Percentiles rank a stretch among this genome's conserved stretches.
These are phyloP conservation scores for Pyrenopolyporus hunteri DNA, from an alignment of 495 filamentous ascomycete genomes.

Conservation along the genomic window DNA sequence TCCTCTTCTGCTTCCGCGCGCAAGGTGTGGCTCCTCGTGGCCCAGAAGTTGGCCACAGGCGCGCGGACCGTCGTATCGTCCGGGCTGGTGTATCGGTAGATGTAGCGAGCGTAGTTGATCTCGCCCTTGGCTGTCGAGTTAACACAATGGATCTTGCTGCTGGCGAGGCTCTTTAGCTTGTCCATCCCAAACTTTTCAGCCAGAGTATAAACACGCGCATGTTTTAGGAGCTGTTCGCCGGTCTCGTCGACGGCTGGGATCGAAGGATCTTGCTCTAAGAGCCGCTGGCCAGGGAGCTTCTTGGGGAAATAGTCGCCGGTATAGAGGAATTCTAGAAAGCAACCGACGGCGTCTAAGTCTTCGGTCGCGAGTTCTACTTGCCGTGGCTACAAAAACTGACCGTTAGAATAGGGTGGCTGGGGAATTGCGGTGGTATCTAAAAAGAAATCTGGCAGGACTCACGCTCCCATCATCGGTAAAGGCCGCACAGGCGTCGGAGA, in stretches of 20 bases:
- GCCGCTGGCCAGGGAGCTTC: constrained; percentile 60
- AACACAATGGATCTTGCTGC: constrained; percentile 87
- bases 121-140: constrained; percentile 85
- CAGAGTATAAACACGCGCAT: constrained; percentile 87
- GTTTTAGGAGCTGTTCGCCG: constrained; percentile 79
- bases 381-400: constrained; percentile 56
- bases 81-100: constrained; percentile 75
- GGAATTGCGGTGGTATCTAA: not conserved
- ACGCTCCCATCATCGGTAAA: constrained; percentile 61
- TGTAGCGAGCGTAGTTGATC: constrained; percentile 86
- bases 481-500: constrained; percentile 65
- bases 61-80: constrained; percentile 77
- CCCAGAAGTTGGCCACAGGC: constrained; percentile 92
- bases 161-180: constrained; percentile 75
- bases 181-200: constrained; percentile 79
- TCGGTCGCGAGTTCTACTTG: constrained; percentile 72
- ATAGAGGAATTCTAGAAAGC: constrained; percentile 91
- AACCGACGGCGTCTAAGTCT: constrained; percentile 80
- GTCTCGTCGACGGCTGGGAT: constrained; percentile 68
- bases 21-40: constrained; percentile 75
- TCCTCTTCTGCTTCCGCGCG: constrained; percentile 82
- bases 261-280: constrained; percentile 63
- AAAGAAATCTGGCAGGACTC: constrained; percentile 22
- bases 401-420: constrained; percentile 5
- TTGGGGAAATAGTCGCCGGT: constrained; percentile 86